These are phyloP conservation scores for Aphanomyces cochlioides DNA, from an alignment of 352 stramenopile genomes.

Conservation along the genomic window DNA sequence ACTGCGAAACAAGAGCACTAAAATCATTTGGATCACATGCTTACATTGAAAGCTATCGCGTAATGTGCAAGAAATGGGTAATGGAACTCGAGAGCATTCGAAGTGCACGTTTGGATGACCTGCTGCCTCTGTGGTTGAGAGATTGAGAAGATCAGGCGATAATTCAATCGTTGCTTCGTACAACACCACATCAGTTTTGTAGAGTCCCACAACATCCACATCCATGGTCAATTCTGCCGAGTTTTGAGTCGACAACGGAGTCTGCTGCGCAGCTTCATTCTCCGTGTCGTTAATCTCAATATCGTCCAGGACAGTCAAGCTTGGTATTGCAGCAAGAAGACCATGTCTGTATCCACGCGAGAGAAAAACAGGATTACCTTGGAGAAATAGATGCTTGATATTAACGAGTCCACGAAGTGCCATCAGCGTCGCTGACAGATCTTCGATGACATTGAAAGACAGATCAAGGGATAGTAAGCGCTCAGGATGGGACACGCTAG, in stretches of 20 bases:
- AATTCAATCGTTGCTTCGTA: constrained; percentile 26
- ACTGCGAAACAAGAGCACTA: constrained; percentile 3
- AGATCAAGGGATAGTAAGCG: constrained; percentile 25
- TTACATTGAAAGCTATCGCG: constrained; percentile 27
- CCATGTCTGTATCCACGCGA: constrained; percentile 26
- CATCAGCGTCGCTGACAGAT: not conserved
- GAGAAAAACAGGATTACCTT: constrained; percentile 8
- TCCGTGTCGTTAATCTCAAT: constrained; percentile 25
- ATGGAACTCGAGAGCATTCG: not conserved
- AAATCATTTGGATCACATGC: not conserved
- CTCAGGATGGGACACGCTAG: not conserved
- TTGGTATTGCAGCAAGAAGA: constrained; percentile 1
- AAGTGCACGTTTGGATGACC: not conserved
- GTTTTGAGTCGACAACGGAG: not conserved
- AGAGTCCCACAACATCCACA: not conserved
- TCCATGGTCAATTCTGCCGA: not conserved
- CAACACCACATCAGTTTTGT: not conserved
- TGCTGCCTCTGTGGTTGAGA: not conserved
- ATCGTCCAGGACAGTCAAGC: constrained; percentile 22
- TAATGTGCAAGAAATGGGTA: not conserved
- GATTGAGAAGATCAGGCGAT: not conserved
- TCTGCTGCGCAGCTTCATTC: not conserved
- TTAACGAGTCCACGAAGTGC: not conserved
- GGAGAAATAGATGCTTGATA: constrained; percentile 23
- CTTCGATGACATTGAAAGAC: constrained; percentile 19